A percentile compares a stretch with the other conserved stretches of the same genome.
These are phyloP conservation scores for Flammula alnicola DNA, from an alignment of 1,284 basidiomycete genomes.

Conservation along the genomic window DNA sequence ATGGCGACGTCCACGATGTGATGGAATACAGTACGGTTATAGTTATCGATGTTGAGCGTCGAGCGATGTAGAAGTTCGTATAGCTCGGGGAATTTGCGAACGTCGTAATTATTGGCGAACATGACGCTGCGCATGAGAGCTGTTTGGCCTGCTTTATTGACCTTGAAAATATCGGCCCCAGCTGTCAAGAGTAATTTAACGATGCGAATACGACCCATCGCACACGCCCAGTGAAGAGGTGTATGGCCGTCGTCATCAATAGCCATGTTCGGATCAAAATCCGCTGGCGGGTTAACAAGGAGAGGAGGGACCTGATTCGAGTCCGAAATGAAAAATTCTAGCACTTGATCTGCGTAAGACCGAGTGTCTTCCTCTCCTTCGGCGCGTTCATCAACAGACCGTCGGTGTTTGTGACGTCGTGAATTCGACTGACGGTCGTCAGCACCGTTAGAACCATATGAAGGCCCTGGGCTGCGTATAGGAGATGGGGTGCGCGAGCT, in stretches of 20 bases:
- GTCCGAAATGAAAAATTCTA: constrained; percentile 99
- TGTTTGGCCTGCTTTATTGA: constrained; percentile 97
- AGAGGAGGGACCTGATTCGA: constrained; percentile 91
- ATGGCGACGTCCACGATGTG: constrained; percentile 99
- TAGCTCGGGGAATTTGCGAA: constrained; percentile 97
- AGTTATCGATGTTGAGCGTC: constrained; percentile 98
- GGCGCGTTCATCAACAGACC: constrained; percentile 40
- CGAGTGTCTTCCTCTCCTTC: constrained; percentile 53
- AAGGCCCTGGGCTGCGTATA: constrained; percentile 60
- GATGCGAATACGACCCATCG: constrained; percentile 97
- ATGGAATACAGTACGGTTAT: constrained; percentile 98
- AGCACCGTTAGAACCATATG: constrained; percentile 44
- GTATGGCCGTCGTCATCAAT: constrained; percentile 99
- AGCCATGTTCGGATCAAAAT: constrained; percentile 95
- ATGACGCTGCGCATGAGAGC: constrained; percentile 98
- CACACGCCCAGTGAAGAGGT: constrained; percentile 97
- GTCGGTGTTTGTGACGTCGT: constrained; percentile 45
- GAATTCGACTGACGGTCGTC: constrained; percentile 41
- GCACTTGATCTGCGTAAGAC: constrained; percentile 91
- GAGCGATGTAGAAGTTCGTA: constrained; percentile 97
- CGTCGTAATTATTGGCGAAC: constrained; percentile 99
- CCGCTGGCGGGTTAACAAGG: constrained; percentile 86
- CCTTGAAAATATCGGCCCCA: constrained; percentile 96
- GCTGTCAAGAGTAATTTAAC: constrained; percentile 95
- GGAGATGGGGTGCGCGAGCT: constrained; percentile 91